Conservation (phyloP, 1,139 yeast genomes). For the Saccharomycopsis hybrid region DNA sequence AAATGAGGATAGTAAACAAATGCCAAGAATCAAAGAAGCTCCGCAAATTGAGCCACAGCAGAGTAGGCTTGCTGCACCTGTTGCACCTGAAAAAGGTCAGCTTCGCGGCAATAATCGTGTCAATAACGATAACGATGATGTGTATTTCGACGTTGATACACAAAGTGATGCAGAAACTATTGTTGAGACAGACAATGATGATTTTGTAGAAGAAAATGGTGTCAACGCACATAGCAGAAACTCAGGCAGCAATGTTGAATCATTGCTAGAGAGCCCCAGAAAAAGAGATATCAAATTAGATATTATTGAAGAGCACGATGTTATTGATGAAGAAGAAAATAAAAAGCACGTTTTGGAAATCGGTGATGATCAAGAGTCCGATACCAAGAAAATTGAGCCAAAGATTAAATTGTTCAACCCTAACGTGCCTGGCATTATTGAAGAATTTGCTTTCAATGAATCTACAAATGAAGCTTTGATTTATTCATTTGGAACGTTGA, state of each 20-base stretch:
- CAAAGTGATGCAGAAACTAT: constrained; percentile 16
- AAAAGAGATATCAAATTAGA: not conserved
- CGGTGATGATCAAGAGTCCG: too few species aligned
- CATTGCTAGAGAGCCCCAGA: too few species aligned
- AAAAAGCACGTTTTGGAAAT: too few species aligned
- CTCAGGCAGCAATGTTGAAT: too few species aligned
- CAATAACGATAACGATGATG: not conserved
- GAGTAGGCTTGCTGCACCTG: constrained; percentile 9
- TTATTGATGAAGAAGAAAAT: too few species aligned
- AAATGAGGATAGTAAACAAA: too few species aligned
- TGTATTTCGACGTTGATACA: not conserved
- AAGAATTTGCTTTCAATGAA: constrained; percentile 1
- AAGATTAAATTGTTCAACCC: not conserved
- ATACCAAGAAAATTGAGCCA: constrained; percentile 2
- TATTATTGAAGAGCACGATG: constrained; percentile 1
- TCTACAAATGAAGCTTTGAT: constrained; percentile 1
- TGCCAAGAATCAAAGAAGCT: constrained; percentile 5
- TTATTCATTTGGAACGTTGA: not conserved
- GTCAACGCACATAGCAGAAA: not conserved
- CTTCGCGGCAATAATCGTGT: not conserved
- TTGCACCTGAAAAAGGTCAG: constrained; percentile 4
- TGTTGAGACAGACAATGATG: constrained; percentile 2
- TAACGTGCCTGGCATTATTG: not conserved
- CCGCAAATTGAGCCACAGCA: constrained; percentile 8
- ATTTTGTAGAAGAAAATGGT: not conserved